Percentiles rank a stretch among this genome's conserved stretches.
These are phyloP conservation scores for Zygotorulaspora mrakii DNA, from an alignment of 1,139 yeast genomes.

Conservation along the genomic window DNA sequence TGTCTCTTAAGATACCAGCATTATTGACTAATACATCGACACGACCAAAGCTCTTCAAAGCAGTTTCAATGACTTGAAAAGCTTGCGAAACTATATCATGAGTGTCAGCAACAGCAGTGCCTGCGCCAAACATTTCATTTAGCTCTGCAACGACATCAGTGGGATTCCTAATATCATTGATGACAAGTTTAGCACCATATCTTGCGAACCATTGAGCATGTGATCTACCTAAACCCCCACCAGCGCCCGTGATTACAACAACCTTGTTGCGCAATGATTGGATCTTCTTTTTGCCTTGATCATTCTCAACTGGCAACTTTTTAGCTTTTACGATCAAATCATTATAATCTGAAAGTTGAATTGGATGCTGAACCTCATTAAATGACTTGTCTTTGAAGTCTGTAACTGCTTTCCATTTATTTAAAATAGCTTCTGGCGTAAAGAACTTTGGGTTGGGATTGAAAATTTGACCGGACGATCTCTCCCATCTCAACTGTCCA, in stretches of 20 bases:
- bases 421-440: constrained; percentile 81
- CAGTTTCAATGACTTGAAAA: constrained; percentile 72
- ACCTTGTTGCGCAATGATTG: constrained; percentile 74
- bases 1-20: constrained; percentile 93
- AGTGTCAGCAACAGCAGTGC: constrained; percentile 76
- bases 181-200: constrained; percentile 93
- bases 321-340: constrained; percentile 53
- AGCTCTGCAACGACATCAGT: constrained; percentile 73
- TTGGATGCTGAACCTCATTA: constrained; percentile 62
- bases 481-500: constrained; percentile 93
- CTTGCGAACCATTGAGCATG: constrained; percentile 83
- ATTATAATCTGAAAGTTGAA: constrained; percentile 55
- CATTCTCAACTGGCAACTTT: constrained; percentile 45
- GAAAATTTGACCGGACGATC: constrained; percentile 81
- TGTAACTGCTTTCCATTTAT: constrained; percentile 59
- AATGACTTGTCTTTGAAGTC: constrained; percentile 59
- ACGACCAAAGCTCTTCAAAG: constrained; percentile 71
- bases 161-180: constrained; percentile 84
- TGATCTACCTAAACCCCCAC: constrained; percentile 90
- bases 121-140: constrained; percentile 55
- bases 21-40: constrained; percentile 86
- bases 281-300: constrained; percentile 51
- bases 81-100: constrained; percentile 82
- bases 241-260: constrained; percentile 92
- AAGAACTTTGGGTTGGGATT: constrained; percentile 66